Evolutionary conservation across 208 protist genomes (phyloP), one percentile per base, ranked within the genome.

Genomic region (Polymyxa betae): DNA sequence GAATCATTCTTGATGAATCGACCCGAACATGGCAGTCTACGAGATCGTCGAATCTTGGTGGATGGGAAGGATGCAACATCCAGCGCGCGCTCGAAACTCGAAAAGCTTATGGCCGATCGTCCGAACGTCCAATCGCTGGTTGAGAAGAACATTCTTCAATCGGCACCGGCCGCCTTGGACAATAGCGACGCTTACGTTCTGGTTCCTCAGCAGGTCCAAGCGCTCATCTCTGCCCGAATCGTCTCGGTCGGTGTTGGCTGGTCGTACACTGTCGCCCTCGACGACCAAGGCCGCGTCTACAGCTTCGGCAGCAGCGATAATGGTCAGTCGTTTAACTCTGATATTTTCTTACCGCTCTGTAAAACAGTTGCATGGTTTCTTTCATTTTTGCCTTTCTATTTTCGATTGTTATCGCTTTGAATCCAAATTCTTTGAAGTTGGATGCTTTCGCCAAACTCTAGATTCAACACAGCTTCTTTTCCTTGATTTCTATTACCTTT

Each of bases 281-380:
- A 66, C 29, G 54, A 66, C 54, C 54, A 66, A 66, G 54, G 54
- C 54, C 16, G 29, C 54, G 54, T 66, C 54, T 66, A 66, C 54
- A 66, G 54, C 54, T 66, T 66, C 29, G 54, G 54, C 54, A 66
- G 54, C 54, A 66, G 54, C 54, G 54, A 66, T 29, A 66, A 66
- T 29, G 54, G 54, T n/a, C n/a, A n/a, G n/a, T n/a, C n/a, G n/a
- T n/a, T n/a, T n/a, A n/a, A n/a, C n/a, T n/a, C n/a, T n/a, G n/a
- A n/a, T n/a, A n/a, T n/a, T n/a, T n/a, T n/a, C n/a, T n/a, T n/a
- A n/a, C n/a, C n/a, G n/a, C n/a, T n/a, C n/a, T n/a, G n/a, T n/a
- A n/a, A n/a, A n/a, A n/a, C n/a, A n/a, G n/a, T n/a, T n/a, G n/a
- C n/a, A n/a, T n/a, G n/a, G n/a, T n/a, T n/a, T n/a, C n/a, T n/a